A percentile compares a stretch with the other conserved stretches of the same genome.
phyloP scores from a whole-genome alignment of 768 basidiomycete genomes.

The Boletus vinaceobasis region DNA sequence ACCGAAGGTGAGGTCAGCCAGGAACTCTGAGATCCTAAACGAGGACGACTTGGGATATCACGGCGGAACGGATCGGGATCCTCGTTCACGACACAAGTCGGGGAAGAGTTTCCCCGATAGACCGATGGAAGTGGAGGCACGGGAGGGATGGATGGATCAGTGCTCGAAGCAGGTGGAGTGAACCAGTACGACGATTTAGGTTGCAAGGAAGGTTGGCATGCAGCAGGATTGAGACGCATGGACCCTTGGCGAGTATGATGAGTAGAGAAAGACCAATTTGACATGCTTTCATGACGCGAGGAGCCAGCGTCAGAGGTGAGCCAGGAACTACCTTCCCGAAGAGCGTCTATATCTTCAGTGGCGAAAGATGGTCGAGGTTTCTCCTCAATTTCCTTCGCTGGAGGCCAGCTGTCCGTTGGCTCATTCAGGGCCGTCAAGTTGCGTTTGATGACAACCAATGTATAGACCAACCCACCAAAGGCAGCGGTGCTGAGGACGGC shows the following conservation, averaged over 20 bases:
- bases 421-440: constrained; percentile 58
- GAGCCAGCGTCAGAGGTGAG: constrained; percentile 62
- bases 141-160: constrained; percentile 50
- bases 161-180: constrained; percentile 43
- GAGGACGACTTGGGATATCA: constrained; percentile 45
- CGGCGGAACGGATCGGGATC: constrained; percentile 65
- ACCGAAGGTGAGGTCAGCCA: constrained; percentile 68
- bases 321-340: constrained; percentile 79
- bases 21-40: constrained; percentile 65
- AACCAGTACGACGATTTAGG: constrained; percentile 65
- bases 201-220: constrained; percentile 33
- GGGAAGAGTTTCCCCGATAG: constrained; percentile 46
- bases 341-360: constrained; percentile 68
- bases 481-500: constrained; percentile 49
- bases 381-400: constrained; percentile 48
- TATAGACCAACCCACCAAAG: constrained; percentile 59
- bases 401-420: constrained; percentile 57
- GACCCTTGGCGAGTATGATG: constrained; percentile 44
- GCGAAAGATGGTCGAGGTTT: constrained; percentile 61
- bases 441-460: constrained; percentile 61
- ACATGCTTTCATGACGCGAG: constrained; percentile 53
- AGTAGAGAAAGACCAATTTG: constrained; percentile 73
- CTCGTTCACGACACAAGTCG: constrained; percentile 41
- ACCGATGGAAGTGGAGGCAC: constrained; percentile 54
- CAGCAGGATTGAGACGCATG: constrained; percentile 9